Evolutionary conservation across 768 basidiomycete species (phyloP), one percentile per base, ranked within the genome.

Genomic region (Amanita phalloides): DNA sequence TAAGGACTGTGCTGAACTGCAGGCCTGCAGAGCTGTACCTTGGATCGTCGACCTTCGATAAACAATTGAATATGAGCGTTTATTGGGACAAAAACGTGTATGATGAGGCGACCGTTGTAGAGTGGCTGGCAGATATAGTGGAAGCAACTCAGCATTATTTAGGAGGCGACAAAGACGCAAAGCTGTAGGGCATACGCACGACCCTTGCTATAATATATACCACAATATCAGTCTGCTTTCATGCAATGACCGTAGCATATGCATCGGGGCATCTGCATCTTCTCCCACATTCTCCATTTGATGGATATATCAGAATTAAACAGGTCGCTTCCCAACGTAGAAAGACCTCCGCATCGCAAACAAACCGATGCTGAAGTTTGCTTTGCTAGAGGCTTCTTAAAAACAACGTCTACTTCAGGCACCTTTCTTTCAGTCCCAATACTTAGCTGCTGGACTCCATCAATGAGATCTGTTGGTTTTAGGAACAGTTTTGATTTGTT

Each of bases 401-500:
- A 76, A n/a, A 90, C 67, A 4, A 89, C 71, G 57, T 90, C 87
- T 51, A 69, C 73, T 20, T 67, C 70, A 45, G 71, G 72, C 17
- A 63, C 65, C 54, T 68, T 68, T 48, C 58, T 61, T 23, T 63
- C 56, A 17, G 57, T 61, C 17, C 67, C 71, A 33, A 70, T 53
- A 6, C 70, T 63, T 35, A 80, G 58, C 33, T 66, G 74, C 9
- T 72, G 62, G 20, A 81, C 63, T 6, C 81, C 82, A 57, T 86
- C 83, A 5, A 85, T 68, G n/a, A 90, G 74, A 55, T 90, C 84
- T 8, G 63, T 67, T 1, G 85, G 74, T 60, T 84, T 87, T 61
- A 90, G 75, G 60, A 89, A 90, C 33, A 90, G 68, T 7, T 71
- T 73, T 0, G 85, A 68, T 58, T 83, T 85, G 65, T 83, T 73